These are phyloP conservation scores for Candida silvatica DNA, from an alignment of 805 yeast species.

Conservation along the genomic window DNA sequence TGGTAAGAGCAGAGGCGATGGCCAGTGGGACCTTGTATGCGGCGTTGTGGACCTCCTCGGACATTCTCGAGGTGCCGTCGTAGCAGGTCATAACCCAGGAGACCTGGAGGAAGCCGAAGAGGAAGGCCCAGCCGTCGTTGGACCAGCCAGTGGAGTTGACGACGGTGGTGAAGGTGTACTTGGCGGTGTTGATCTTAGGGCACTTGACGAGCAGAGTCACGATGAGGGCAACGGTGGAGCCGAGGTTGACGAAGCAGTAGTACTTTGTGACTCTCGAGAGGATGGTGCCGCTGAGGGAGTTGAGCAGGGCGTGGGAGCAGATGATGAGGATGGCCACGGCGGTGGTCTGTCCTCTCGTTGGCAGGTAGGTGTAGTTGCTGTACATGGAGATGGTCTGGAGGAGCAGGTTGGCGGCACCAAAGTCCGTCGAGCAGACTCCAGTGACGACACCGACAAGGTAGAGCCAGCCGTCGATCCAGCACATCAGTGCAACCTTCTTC, in stretches of 20 bases:
- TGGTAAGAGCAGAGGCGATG: constrained; percentile 42
- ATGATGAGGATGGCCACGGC: constrained; percentile 45
- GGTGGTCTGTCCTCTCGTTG: constrained; percentile 35
- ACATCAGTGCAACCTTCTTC: constrained; percentile 38
- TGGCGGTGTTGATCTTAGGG: constrained; percentile 34
- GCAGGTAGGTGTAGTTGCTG: constrained; percentile 27
- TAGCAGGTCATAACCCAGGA: constrained; percentile 54
- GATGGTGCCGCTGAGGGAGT: constrained; percentile 42
- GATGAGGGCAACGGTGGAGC: constrained; percentile 40
- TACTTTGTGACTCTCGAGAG: constrained; percentile 42
- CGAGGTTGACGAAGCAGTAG: constrained; percentile 40
- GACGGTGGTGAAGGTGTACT: constrained; percentile 38
- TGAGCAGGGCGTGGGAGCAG: constrained; percentile 38
- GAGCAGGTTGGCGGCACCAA: constrained; percentile 41
- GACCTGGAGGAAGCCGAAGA: constrained; percentile 48
- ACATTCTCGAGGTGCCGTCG: constrained; percentile 47
- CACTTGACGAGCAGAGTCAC: constrained; percentile 48
- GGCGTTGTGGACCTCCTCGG: constrained; percentile 48
- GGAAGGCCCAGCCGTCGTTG: constrained; percentile 45
- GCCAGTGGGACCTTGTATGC: constrained; percentile 50
- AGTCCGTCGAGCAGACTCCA: constrained; percentile 44
- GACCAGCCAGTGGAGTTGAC: constrained; percentile 43
- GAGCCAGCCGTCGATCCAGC: constrained; percentile 48
- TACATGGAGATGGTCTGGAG: constrained; percentile 36
- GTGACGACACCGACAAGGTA: constrained; percentile 40